Conservation (phyloP, 805 yeast genomes). For the Alloascoidea hylecoeti region DNA sequence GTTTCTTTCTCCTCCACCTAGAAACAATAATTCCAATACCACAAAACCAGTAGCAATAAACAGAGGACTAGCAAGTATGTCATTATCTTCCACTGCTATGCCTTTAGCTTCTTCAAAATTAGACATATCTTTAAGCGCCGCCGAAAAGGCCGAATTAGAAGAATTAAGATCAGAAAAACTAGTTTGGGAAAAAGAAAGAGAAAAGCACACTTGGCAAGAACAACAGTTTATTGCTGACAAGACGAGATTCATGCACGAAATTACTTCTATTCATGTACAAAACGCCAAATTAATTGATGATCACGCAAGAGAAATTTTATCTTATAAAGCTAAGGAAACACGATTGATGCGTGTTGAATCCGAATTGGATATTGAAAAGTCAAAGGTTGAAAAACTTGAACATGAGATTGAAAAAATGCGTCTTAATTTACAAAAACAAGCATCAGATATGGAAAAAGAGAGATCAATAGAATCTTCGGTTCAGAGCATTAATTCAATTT, state of each 20-base stretch:
- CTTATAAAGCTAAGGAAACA: conserved; percentile 53
- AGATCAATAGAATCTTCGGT: conserved; percentile 1
- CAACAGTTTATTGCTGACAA: conserved; percentile 17
- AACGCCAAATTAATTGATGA: conserved; percentile 28
- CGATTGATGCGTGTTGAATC: conserved; percentile 45
- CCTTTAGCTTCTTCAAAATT: conserved; percentile 3
- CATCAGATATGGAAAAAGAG: conserved; percentile 3
- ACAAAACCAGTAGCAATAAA: conserved; percentile 4
- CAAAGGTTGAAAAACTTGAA: conserved; percentile 39
- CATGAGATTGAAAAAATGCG: conserved; percentile 23
- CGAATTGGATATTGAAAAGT: conserved; percentile 45
- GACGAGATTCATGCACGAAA: conserved; percentile 18
- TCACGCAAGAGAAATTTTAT: conserved; percentile 32
- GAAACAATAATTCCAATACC: conserved; percentile 3
- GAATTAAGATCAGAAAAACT: conserved; percentile 38
- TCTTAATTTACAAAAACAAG: conserved; percentile 17
- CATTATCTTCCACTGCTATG: conserved; percentile 5
- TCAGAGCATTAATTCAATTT: no score
- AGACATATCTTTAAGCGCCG: conserved; percentile 6
- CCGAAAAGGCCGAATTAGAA: conserved; percentile 31
- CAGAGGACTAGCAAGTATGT: conserved; percentile 10
- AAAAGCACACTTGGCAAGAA: conserved; percentile 15
- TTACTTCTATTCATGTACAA: conserved; percentile 17
- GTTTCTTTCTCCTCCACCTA: conserved; percentile 5
- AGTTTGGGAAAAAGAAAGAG: conserved; percentile 25